phyloP scores from a whole-genome alignment of 129 eudicot species.

The Scalesia atractyloides region DNA sequence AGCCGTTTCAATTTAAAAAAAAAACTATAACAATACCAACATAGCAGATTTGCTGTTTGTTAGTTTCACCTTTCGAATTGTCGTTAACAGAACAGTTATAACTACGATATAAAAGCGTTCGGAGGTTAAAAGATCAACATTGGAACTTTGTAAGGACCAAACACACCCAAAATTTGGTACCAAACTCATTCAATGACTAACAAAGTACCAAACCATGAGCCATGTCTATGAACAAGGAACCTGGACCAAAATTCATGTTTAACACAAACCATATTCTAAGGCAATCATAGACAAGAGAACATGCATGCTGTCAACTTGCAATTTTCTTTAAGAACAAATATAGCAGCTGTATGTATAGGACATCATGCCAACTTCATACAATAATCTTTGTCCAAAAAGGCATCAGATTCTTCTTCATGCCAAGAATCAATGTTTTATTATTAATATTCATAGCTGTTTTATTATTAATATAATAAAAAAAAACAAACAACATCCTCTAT shows the following conservation, averaged over 20 bases:
- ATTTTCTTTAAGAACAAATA: conserved; percentile 23
- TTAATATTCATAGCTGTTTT: conserved; percentile 30
- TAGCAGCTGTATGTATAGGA: conserved; percentile 35
- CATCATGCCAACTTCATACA: conserved; percentile 33
- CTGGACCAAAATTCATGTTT: conserved; percentile 18
- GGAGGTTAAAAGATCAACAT: background rate
- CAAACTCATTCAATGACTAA: conserved; percentile 18
- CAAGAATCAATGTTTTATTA: conserved; percentile 32
- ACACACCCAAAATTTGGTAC: conserved; percentile 14
- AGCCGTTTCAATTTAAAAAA: too few species aligned
- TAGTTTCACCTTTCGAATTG: too few species aligned
- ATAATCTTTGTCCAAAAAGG: conserved; percentile 28
- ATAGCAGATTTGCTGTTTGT: too few species aligned
- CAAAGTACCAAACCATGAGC: conserved; percentile 18
- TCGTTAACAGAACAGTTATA: too few species aligned
- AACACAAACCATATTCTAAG: conserved; percentile 13
- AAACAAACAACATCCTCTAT: conserved; percentile 28
- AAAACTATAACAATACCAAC: too few species aligned
- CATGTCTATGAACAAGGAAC: conserved; percentile 9
- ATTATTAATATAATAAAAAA: too few species aligned
- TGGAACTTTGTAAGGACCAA: background rate
- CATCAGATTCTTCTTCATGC: conserved; percentile 40
- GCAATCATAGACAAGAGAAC: conserved; percentile 33
- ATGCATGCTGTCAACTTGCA: conserved; percentile 35
- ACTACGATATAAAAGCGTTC: too few species aligned